A percentile compares a stretch with the other conserved stretches of the same genome.
These are phyloP conservation scores for Claviceps capensis DNA, from an alignment of 2,329 filamentous ascomycete genomes.

Conservation along the genomic window DNA sequence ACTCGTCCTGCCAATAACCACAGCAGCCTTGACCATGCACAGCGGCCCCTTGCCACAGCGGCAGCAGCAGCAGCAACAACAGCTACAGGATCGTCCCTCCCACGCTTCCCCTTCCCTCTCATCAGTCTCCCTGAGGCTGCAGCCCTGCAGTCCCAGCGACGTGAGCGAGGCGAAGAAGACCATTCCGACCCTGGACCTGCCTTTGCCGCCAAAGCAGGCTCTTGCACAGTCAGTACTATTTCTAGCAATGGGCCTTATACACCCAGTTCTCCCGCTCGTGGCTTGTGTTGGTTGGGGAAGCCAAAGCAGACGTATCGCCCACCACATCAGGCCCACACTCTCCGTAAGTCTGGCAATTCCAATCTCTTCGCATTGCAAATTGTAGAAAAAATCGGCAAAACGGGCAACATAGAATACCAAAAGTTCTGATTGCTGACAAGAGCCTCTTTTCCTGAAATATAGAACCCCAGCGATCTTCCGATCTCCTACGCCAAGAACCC, in stretches of 20 bases:
- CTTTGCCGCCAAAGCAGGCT: conserved; percentile 16
- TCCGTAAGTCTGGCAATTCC: conserved; percentile 1
- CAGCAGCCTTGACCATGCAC: background rate
- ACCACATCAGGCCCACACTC: background rate
- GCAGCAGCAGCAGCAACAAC: conserved; percentile 10
- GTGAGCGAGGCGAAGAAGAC: conserved; percentile 23
- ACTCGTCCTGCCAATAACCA: background rate
- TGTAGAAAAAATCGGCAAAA: background rate
- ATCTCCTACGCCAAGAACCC: conserved; percentile 1
- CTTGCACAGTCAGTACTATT: conserved; percentile 18
- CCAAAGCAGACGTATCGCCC: conserved; percentile 1
- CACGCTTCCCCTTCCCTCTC: conserved; percentile 21
- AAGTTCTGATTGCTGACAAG: background rate
- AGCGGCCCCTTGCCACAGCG: conserved; percentile 8
- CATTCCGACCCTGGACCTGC: conserved; percentile 18
- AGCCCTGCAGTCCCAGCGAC: conserved; percentile 18
- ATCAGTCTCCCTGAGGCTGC: conserved; percentile 25
- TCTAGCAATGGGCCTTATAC: conserved; percentile 15
- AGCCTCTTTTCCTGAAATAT: background rate
- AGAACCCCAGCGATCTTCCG: conserved; percentile 3
- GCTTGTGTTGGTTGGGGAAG: conserved; percentile 1
- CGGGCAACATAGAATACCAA: too few relatives aligned
- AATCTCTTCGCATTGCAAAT: background rate
- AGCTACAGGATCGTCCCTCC: conserved; percentile 4
- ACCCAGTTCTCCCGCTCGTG: conserved; percentile 11